Percentiles rank a stretch among this genome's conserved stretches.
Conservation (phyloP, 2,329 filamentous ascomycete genomes). For the Ophiostoma tasmaniense region DNA sequence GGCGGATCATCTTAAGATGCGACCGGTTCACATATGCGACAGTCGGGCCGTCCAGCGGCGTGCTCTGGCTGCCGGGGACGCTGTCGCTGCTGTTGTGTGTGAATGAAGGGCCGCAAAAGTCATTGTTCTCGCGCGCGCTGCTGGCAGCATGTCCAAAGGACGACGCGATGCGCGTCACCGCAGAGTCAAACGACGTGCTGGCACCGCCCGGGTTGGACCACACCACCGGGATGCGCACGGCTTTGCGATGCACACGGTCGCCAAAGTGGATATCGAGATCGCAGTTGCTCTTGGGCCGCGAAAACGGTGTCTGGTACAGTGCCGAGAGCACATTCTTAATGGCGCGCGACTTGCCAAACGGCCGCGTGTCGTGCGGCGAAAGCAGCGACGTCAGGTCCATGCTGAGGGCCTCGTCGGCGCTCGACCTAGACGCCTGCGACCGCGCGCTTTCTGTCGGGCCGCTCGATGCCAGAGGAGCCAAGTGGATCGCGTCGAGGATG, state of each 20-base stretch:
- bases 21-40: constrained; percentile 42
- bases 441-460: constrained; percentile 22
- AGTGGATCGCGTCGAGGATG: constrained; percentile 29
- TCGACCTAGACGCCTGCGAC: constrained; percentile 24
- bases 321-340: constrained; percentile 38
- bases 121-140: constrained; percentile 15
- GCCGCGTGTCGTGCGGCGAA: constrained; percentile 27
- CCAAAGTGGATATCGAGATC: constrained; percentile 46
- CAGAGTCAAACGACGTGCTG: constrained; percentile 29
- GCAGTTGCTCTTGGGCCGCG: constrained; percentile 27
- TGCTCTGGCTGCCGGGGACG: constrained; percentile 17
- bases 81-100: constrained; percentile 3
- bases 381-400: constrained; percentile 38
- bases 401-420: constrained; percentile 29
- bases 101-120: constrained; percentile 20
- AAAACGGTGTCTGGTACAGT: constrained; percentile 33
- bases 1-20: constrained; percentile 39
- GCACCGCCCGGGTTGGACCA: constrained; percentile 37
- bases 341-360: constrained; percentile 32
- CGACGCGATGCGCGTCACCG: constrained; percentile 28
- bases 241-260: constrained; percentile 35
- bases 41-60: constrained; percentile 26
- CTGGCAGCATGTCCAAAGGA: constrained; percentile 24
- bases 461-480: constrained; percentile 32
- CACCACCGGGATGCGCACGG: constrained; percentile 40